These are phyloP conservation scores for Auriscalpium orientale DNA, from an alignment of 768 basidiomycete genomes.

Conservation along the genomic window DNA sequence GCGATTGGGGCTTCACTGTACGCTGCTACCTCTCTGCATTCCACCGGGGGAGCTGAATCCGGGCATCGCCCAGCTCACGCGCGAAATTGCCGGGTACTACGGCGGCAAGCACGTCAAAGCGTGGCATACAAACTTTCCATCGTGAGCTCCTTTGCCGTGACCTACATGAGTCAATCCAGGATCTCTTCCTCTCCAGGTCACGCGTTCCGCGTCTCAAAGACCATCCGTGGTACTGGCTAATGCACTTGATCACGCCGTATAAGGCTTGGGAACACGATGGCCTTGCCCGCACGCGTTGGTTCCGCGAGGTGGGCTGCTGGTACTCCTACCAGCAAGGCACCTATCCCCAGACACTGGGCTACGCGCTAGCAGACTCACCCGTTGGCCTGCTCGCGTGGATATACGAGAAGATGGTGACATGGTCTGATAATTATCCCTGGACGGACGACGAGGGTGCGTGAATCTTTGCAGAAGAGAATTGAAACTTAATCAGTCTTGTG, in stretches of 20 bases:
- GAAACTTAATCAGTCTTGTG: no score
- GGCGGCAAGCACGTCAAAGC: constrained; percentile 39
- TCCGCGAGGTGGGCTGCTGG: constrained; percentile 20
- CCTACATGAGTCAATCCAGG: not conserved
- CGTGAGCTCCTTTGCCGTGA: constrained; percentile 23
- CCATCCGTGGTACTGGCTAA: constrained; percentile 24
- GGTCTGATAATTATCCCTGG: constrained; percentile 46
- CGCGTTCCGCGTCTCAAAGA: not conserved
- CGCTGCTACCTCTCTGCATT: not conserved
- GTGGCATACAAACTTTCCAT: constrained; percentile 42
- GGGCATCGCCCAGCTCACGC: constrained; percentile 24
- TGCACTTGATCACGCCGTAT: constrained; percentile 22
- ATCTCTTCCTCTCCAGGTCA: not conserved
- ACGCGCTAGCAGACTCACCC: constrained; percentile 49
- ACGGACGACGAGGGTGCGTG: constrained; percentile 45
- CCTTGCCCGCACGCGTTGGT: constrained; percentile 15
- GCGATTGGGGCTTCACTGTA: constrained; percentile 36
- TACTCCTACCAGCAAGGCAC: constrained; percentile 26
- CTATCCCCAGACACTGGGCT: constrained; percentile 34
- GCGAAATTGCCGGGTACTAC: constrained; percentile 26
- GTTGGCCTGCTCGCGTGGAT: constrained; percentile 36
- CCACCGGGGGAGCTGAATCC: not conserved
- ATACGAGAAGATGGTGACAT: constrained; percentile 26
- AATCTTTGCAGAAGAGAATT: no score
- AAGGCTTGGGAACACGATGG: constrained; percentile 21